A percentile compares a stretch with the other conserved stretches of the same genome.
phyloP scores from a whole-genome alignment of 768 basidiomycete genomes.

The Macrolepiota fuliginosa region DNA sequence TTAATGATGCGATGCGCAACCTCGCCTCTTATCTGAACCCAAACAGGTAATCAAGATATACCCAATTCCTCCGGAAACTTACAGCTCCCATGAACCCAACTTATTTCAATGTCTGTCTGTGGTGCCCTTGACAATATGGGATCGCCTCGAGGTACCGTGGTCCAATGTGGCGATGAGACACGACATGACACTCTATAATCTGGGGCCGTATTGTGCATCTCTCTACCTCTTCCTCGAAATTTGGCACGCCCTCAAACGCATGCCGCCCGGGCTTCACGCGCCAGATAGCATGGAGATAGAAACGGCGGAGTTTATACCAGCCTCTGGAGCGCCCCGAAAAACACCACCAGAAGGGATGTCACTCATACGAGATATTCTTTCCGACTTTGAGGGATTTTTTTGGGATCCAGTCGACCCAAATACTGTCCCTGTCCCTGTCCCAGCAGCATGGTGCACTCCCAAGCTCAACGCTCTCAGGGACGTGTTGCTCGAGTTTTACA shows the following conservation, averaged over 20 bases:
- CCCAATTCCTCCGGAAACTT: conserved; percentile 45
- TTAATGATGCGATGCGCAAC: not conserved
- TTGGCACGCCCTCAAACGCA: conserved; percentile 39
- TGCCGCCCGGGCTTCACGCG: not conserved
- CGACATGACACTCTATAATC: conserved; percentile 52
- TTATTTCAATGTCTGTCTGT: conserved; percentile 34
- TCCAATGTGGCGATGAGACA: conserved; percentile 62
- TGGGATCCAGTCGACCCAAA: conserved; percentile 27
- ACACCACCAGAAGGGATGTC: conserved; percentile 34
- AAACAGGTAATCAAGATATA: conserved; percentile 57
- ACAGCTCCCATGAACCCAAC: conserved; percentile 54
- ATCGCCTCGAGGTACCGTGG: conserved; percentile 55
- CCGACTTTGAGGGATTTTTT: conserved; percentile 49
- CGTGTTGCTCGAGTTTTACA: conserved; percentile 53
- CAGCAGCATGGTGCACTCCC: conserved; percentile 68
- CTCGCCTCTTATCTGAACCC: not conserved
- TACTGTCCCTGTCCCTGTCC: conserved; percentile 38
- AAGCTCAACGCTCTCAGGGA: conserved; percentile 66
- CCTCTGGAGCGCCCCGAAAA: conserved; percentile 16
- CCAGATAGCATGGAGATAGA: conserved; percentile 14
- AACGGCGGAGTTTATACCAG: conserved; percentile 15
- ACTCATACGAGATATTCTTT: conserved; percentile 35
- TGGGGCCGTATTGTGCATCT: conserved; percentile 77
- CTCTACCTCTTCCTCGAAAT: conserved; percentile 65
- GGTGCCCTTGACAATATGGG: conserved; percentile 42